phyloP scores from a whole-genome alignment of 306 rosid genomes.

The Crataegus laevigata region DNA sequence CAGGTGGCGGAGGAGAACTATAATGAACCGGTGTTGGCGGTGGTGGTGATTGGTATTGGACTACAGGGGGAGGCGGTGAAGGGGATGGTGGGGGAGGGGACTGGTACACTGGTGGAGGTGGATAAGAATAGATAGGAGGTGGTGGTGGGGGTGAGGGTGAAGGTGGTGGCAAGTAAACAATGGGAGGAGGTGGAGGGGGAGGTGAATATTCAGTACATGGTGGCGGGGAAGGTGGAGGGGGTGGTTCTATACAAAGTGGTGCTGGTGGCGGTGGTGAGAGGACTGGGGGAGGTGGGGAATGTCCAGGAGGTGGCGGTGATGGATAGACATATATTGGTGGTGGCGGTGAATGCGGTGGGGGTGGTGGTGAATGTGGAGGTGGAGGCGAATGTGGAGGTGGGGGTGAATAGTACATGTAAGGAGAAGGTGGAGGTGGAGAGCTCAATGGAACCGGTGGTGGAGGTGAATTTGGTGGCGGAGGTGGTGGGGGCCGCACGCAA shows the following conservation, averaged over 20 bases:
- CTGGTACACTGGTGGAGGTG: constrained; percentile 30
- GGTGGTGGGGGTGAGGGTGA: constrained; percentile 62
- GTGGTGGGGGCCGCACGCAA: constrained; percentile 36
- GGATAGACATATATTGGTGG: constrained; percentile 54
- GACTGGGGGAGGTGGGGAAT: constrained; percentile 48
- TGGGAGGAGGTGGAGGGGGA: constrained; percentile 37
- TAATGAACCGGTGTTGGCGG: constrained; percentile 21
- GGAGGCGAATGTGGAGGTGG: constrained; percentile 31
- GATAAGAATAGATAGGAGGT: constrained; percentile 38
- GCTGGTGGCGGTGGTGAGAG: constrained; percentile 56
- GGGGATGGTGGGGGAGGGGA: constrained; percentile 32
- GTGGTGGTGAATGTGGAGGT: constrained; percentile 46
- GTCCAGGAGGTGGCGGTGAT: constrained; percentile 57
- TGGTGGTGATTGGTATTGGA: constrained; percentile 11
- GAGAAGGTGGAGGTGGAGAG: constrained; percentile 26
- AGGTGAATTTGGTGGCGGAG: constrained; percentile 39
- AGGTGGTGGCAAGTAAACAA: constrained; percentile 42
- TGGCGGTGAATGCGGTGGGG: constrained; percentile 53
- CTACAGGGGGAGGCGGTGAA: constrained; percentile 26
- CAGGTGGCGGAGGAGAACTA: constrained; percentile 26
- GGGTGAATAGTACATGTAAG: constrained; percentile 13
- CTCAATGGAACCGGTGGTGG: constrained; percentile 21
- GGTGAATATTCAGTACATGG: constrained; percentile 57
- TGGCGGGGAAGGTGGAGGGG: constrained; percentile 65
- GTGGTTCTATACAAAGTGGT: constrained; percentile 58